Conservation (phyloP, 1,139 yeast genomes). For the Suhomyces bolitotheri region DNA sequence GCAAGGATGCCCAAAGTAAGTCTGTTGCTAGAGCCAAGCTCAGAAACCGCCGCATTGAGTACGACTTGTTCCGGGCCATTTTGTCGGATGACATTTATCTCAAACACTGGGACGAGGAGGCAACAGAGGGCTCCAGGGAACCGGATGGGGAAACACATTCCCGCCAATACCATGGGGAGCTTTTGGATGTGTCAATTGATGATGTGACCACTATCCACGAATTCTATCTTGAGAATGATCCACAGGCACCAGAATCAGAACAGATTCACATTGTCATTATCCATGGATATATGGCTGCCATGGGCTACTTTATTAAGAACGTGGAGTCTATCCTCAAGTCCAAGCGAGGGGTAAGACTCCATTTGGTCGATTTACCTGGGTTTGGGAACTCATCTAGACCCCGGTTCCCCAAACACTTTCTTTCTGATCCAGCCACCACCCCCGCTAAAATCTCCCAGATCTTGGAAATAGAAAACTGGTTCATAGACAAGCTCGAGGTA, state of each 20-base stretch:
- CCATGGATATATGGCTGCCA: constrained; percentile 52
- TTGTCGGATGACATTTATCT: constrained; percentile 34
- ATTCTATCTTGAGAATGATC: constrained; percentile 33
- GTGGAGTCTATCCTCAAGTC: constrained; percentile 35
- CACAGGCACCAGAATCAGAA: constrained; percentile 17
- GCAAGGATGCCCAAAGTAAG: constrained; percentile 11
- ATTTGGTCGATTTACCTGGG: constrained; percentile 37
- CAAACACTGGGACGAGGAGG: no score
- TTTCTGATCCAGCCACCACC: constrained; percentile 24
- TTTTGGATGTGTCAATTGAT: constrained; percentile 35
- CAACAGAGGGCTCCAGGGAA: no score
- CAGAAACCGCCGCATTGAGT: constrained; percentile 33
- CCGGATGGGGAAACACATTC: no score
- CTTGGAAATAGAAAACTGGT: constrained; percentile 43
- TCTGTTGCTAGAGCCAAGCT: constrained; percentile 23
- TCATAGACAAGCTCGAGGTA: constrained; percentile 40
- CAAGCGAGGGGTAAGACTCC: constrained; percentile 34
- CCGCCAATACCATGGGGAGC: constrained; percentile 21
- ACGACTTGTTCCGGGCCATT: constrained; percentile 36
- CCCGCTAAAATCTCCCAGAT: constrained; percentile 34
- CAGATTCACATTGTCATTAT: constrained; percentile 33
- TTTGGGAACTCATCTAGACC: constrained; percentile 49
- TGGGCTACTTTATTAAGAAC: constrained; percentile 45
- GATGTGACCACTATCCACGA: constrained; percentile 39
- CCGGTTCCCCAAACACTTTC: constrained; percentile 34